These are phyloP conservation scores for Lachancea fermentati DNA, from an alignment of 805 yeast genomes.

Conservation along the genomic window DNA sequence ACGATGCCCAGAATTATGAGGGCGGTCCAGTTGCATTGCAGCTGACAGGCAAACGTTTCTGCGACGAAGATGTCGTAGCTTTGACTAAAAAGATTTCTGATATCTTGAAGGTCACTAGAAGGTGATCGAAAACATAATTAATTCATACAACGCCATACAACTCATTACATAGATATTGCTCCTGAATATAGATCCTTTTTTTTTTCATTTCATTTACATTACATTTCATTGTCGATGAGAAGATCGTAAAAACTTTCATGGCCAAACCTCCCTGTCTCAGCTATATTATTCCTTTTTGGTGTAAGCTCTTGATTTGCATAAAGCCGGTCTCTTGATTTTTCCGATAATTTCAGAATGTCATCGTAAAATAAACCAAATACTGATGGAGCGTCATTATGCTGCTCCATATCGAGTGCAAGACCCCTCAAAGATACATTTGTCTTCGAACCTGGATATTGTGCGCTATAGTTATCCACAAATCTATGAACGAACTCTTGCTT, in stretches of 20 bases:
- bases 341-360: conserved; percentile 21
- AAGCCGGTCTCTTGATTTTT: conserved; percentile 7
- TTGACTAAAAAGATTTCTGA: conserved; percentile 39
- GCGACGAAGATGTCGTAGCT: conserved; percentile 44
- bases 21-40: conserved; percentile 49
- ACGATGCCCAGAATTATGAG: conserved; percentile 34
- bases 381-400: conserved; percentile 26
- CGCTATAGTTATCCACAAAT: conserved; percentile 24
- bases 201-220: background rate
- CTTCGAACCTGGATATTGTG: conserved; percentile 28
- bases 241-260: conserved; percentile 12
- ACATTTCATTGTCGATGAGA: conserved; percentile 5
- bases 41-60: conserved; percentile 45
- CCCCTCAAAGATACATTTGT: conserved; percentile 27
- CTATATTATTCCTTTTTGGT: conserved; percentile 4
- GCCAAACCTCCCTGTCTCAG: conserved; percentile 8
- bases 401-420: conserved; percentile 19
- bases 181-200: background rate
- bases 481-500: conserved; percentile 22
- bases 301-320: conserved; percentile 3
- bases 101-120: conserved; percentile 24
- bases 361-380: conserved; percentile 31
- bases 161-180: too few relatives aligned
- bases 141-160: too few relatives aligned
- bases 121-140: conserved; percentile 1